These are phyloP conservation scores for Pseudozyma tsukubaensis DNA, from an alignment of 1,284 basidiomycete genomes.

Conservation along the genomic window DNA sequence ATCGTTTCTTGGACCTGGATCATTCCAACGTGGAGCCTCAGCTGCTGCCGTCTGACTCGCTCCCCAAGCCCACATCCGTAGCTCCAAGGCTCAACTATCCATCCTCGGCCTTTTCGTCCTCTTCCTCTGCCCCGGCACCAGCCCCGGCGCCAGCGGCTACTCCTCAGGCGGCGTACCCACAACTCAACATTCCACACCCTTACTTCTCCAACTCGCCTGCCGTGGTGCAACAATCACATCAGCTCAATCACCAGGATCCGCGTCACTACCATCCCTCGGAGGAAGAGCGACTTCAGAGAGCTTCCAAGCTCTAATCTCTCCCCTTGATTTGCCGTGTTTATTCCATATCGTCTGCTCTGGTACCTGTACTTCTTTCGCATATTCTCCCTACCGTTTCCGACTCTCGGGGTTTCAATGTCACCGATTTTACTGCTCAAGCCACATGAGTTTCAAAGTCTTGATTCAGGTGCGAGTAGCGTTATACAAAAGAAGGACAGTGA, in stretches of 20 bases:
- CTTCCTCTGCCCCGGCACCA: background rate
- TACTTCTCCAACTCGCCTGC: slow-evolving; percentile 26
- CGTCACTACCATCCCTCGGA: slow-evolving; percentile 11
- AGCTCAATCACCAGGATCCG: slow-evolving; percentile 14
- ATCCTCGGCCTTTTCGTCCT: background rate
- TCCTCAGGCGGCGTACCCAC: slow-evolving; percentile 4
- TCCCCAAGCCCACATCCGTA: slow-evolving; percentile 14
- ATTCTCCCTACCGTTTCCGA: background rate
- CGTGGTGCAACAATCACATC: slow-evolving; percentile 13
- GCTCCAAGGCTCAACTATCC: slow-evolving; percentile 4
- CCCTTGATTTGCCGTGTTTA: background rate
- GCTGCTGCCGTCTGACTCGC: slow-evolving; percentile 31
- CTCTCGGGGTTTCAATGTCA: slow-evolving; percentile 15
- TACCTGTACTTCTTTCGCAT: background rate
- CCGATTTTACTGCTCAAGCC: background rate
- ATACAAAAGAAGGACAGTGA: slow-evolving; percentile 5
- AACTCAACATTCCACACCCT: slow-evolving; percentile 19
- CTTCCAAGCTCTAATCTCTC: slow-evolving; percentile 22
- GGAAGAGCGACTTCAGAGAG: slow-evolving; percentile 14
- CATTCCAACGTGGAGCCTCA: slow-evolving; percentile 34
- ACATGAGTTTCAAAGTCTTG: background rate
- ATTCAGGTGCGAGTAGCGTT: slow-evolving; percentile 14
- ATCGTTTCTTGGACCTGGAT: slow-evolving; percentile 35
- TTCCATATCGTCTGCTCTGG: background rate
- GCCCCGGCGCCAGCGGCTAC: background rate